phyloP scores from a whole-genome alignment of 106 monocot species.

The Chionographis japonica region DNA sequence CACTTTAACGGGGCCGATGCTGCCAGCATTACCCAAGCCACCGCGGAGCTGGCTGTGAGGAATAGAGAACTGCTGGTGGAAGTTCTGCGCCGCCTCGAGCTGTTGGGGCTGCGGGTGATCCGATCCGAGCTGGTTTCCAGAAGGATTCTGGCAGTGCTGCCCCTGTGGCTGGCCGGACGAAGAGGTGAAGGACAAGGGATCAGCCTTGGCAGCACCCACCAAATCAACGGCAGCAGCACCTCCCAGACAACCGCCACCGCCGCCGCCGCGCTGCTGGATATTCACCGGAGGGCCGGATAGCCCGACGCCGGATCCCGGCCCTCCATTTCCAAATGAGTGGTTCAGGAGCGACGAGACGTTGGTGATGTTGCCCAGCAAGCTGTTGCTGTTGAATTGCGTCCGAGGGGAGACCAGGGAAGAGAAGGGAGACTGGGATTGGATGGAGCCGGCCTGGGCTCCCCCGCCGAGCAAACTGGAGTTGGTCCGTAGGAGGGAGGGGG shows the following conservation, averaged over 20 bases:
- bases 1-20: conserved; percentile 23
- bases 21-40: conserved; percentile 25
- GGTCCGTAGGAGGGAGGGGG: conserved; percentile 38
- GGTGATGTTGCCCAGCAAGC: conserved; percentile 35
- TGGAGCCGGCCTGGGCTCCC: conserved; percentile 23
- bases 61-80: conserved; percentile 26
- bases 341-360: conserved; percentile 47
- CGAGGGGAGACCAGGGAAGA: conserved; percentile 56
- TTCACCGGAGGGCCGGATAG: background rate
- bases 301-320: conserved; percentile 8
- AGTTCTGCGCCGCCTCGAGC: conserved; percentile 16
- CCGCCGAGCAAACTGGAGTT: conserved; percentile 43
- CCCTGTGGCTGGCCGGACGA: conserved; percentile 2
- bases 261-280: conserved; percentile 12
- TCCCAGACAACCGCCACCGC: background rate
- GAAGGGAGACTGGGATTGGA: conserved; percentile 37
- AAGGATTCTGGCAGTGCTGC: conserved; percentile 22
- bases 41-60: conserved; percentile 18
- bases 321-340: conserved; percentile 38
- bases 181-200: conserved; percentile 20
- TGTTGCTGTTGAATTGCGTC: conserved; percentile 41
- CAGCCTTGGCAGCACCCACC: background rate
- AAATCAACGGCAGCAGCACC: conserved; percentile 12
- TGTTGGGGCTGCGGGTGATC: conserved; percentile 22
- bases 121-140: conserved; percentile 13